Percentiles rank a stretch among this genome's conserved stretches.
Evolutionary conservation across 1,284 basidiomycete genomes (phyloP).

Genomic region (Chalciporus sp.): DNA sequence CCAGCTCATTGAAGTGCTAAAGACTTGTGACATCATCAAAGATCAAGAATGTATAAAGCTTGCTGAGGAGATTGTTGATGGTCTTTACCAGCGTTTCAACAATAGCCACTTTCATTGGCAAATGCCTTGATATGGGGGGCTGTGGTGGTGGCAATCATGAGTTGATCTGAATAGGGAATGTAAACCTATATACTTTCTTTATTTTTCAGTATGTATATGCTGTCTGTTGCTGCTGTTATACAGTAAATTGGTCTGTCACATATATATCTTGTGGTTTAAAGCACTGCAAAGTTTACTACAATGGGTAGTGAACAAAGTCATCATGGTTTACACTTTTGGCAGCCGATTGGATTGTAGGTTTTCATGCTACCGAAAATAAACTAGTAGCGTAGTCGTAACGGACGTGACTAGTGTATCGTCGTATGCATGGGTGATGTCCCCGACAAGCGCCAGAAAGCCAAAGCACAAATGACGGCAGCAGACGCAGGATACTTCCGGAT

Average conservation of each 20-base stretch:
- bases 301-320: no score
- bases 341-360: slow-evolving; percentile 8
- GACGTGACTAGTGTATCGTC: slow-evolving; percentile 5
- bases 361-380: slow-evolving; percentile 19
- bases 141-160: no score
- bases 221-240: no score
- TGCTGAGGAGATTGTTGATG: slow-evolving; percentile 17
- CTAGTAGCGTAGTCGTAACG: slow-evolving; percentile 23
- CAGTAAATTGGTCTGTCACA: no score
- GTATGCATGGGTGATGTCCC: slow-evolving; percentile 2
- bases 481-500: slow-evolving; percentile 5
- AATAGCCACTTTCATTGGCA: not conserved
- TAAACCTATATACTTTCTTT: no score
- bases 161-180: no score
- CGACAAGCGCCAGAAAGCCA: not conserved
- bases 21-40: not conserved
- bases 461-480: slow-evolving; percentile 3
- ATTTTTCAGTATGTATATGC: no score
- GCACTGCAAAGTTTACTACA: no score
- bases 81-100: slow-evolving; percentile 30
- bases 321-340: not conserved
- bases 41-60: slow-evolving; percentile 16
- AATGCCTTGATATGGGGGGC: not conserved
- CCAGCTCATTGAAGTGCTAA: not conserved
- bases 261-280: no score